Evolutionary conservation across 148 eudicot genomes (phyloP), one percentile per base, ranked within the genome.

Genomic region (Camellia lanceoleosa): DNA sequence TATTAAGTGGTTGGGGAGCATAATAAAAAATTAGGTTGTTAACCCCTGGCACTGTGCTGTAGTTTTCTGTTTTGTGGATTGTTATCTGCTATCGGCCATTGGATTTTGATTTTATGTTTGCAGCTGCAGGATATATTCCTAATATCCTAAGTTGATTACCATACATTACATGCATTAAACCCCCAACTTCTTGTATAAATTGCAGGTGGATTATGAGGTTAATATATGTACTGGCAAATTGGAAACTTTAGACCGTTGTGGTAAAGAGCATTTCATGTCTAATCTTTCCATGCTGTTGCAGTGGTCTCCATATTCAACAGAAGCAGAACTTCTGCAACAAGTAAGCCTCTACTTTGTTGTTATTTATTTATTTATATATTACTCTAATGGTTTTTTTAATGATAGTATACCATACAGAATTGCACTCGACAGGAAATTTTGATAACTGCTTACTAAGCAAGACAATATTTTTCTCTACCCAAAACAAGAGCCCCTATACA

Each of bases 291-390:
- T 89, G 71, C 80, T 94, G 77, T 82, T 92, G 85, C 87, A 89
- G 81, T 94, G 98, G 98, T 94, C 98, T 64, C 97, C 98, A 79
- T 87, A 79, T 88, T 83, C 94, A 68, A 87, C 90, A 62, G 88
- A 88, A 76, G 83, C 69, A 38, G 92, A 89, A 83, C 95, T 94
- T 80, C 83, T 90, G 84, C 84, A 92, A 80, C 98, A 92, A 85
- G 98, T 94, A 81, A 70, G 88, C 60, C 77, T 69, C 67, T n/a
- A 12, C 15, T 51, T 61, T 58, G 71, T 41, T 15, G 7, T 52
- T 13, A 62, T 77, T 41, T 11, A 12, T 73, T 43, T 59, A 9
- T 7, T 23, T 38, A 14, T 23, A 47, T 0, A 7, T 55, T 55
- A 8, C 14, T 12, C 12, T 12, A 9, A 7, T 9, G 8, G 3